Base-by-base conservation (phyloP, 2,329 filamentous ascomycete genomes). In the Chaetomium sp. region DNA sequence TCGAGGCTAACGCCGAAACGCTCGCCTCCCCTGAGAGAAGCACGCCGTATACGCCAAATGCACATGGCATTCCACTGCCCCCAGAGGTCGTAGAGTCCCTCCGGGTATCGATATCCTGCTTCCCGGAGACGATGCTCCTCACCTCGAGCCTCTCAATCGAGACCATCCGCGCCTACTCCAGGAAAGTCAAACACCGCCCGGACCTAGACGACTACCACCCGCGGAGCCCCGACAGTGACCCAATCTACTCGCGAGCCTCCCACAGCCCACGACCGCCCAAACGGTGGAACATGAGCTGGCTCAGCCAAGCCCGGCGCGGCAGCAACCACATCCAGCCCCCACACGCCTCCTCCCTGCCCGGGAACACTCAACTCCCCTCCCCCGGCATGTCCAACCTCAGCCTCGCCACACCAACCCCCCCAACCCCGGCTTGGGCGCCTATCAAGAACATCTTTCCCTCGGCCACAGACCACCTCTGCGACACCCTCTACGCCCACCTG, bases 111-210 rank as follows among this genome's bases (percentile, higher is more conserved):
- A 80, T 85, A 12, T 76, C 80, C 5, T 85, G 82, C 69, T 87
- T 87, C 67, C 85, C 85, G 0, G 84, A 86, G 68, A 85, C 84
- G 1, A 85, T 86, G 81, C 80, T 87, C 1, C 75, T 82, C 12
- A 81, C 83, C 5, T 82, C 80, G 0, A 85, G 82, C 69, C 75
- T 86, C 4, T 82, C 84, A 0, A 78, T 86, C 57, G 84, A 87
- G 72, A 86, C 82, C 0, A 85, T 87, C 64, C 82, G 85, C 19
- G 74, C 79, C 31, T 85, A 85, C 68, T 82, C 83, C 0, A 82
- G 78, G 59, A 85, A 85, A 70, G 72, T 85, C 47, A 79, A 78
- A 56, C 83, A 82, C n/a, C 75, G 69, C 13, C 61, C 62, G 25
- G 13, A 65, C 19, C 19, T 67, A 3, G 50, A 50, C 13, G 50